Conservation (phyloP, 495 filamentous ascomycete genomes). For the Usnea hakonensis region DNA sequence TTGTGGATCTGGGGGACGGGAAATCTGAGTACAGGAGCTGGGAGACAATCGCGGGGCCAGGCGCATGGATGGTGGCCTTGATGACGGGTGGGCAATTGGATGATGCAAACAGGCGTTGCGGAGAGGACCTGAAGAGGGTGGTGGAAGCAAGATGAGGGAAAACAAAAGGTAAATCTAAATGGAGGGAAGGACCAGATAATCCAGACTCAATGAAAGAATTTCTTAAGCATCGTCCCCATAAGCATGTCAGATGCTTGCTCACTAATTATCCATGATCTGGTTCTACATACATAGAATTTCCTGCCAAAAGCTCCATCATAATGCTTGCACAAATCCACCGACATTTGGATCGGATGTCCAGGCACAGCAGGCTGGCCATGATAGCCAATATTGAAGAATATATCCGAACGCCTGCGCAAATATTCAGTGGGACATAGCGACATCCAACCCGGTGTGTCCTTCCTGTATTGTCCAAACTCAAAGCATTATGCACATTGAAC, state of each 20-base stretch:
- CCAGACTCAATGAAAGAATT: neutral
- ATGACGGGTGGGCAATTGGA: neutral
- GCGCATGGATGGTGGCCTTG: neutral
- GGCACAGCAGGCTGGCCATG: neutral
- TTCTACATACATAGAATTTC: neutral
- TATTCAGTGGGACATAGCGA: neutral
- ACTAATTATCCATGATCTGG: neutral
- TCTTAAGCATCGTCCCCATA: neutral
- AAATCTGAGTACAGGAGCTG: constrained; percentile 6
- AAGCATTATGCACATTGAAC: constrained; percentile 50
- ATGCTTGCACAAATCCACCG: neutral
- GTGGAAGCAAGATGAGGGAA: neutral
- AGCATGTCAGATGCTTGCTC: neutral
- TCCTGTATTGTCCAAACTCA: neutral
- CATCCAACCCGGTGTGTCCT: neutral
- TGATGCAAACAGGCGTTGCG: neutral
- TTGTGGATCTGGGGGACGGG: neutral
- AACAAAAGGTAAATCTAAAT: neutral
- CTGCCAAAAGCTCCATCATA: neutral
- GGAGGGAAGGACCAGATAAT: neutral
- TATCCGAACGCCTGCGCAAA: neutral
- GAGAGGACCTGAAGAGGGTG: neutral
- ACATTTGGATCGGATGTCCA: neutral
- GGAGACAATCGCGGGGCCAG: neutral
- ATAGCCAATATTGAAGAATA: neutral